A percentile compares a stretch with the other conserved stretches of the same genome.
phyloP scores from a whole-genome alignment of 352 stramenopile species.

The Phytophthora aleatoria region DNA sequence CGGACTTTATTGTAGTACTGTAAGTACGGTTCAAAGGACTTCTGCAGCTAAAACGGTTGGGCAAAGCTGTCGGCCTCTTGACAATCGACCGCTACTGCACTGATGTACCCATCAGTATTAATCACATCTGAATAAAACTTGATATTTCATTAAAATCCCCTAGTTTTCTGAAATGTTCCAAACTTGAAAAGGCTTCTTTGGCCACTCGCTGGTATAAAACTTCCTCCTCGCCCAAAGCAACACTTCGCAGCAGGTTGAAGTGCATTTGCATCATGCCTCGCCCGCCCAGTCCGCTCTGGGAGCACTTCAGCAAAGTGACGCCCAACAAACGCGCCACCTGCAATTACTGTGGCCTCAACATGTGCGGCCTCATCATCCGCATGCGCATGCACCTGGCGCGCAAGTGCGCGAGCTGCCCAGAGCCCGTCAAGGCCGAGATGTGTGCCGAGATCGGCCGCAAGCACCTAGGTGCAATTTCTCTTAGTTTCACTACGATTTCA shows the following conservation, averaged over 20 bases:
- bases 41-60: too few species aligned
- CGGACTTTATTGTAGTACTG: too few species aligned
- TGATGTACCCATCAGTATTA: too few species aligned
- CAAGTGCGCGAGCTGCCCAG: constrained; percentile 59
- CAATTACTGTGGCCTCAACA: constrained; percentile 81
- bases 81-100: too few species aligned
- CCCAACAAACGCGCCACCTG: constrained; percentile 69
- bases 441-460: constrained; percentile 35
- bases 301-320: constrained; percentile 63
- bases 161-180: background rate
- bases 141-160: too few species aligned
- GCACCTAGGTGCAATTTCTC: constrained; percentile 20
- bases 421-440: constrained; percentile 56
- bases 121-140: too few species aligned
- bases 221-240: constrained; percentile 25
- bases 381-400: constrained; percentile 71
- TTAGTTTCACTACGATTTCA: constrained; percentile 15
- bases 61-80: too few species aligned
- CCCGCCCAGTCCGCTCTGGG: constrained; percentile 58
- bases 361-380: constrained; percentile 66
- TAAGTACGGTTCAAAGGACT: too few species aligned
- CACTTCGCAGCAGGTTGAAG: constrained; percentile 8
- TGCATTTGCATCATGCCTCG: constrained; percentile 49
- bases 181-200: constrained; percentile 9
- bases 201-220: constrained; percentile 34